Evolutionary conservation across 2,329 filamentous ascomycete genomes (phyloP).

Genomic region (Sarocladium strictum): DNA sequence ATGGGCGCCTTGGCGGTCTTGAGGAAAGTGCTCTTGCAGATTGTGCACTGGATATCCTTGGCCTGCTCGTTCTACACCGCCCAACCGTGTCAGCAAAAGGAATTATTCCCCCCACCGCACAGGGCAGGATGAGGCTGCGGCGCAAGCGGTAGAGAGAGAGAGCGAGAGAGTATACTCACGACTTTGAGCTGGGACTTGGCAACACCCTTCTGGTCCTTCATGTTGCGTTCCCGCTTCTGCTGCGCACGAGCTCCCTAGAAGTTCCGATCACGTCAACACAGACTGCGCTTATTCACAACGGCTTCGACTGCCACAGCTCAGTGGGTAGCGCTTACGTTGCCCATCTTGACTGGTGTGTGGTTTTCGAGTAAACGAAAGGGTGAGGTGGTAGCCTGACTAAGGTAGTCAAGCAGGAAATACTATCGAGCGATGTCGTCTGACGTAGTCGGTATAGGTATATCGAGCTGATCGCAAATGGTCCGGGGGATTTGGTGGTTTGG

Average conservation of each 20-base stretch:
- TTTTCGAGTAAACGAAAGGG: too few species aligned
- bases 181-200: conserved; percentile 65
- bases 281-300: background rate
- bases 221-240: conserved; percentile 68
- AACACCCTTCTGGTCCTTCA: conserved; percentile 50
- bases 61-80: conserved; percentile 59
- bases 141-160: background rate
- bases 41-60: conserved; percentile 69
- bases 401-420: conserved; percentile 8
- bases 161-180: conserved; percentile 35
- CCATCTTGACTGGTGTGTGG: conserved; percentile 21
- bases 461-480: too few species aligned
- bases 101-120: too few species aligned
- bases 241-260: conserved; percentile 57
- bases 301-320: too few species aligned
- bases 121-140: too few species aligned
- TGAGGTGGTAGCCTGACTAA: too few species aligned
- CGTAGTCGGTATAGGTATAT: background rate
- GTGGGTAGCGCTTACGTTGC: conserved; percentile 26
- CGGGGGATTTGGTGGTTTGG: too few species aligned
- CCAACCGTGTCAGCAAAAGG: conserved; percentile 13
- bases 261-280: background rate
- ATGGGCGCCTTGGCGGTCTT: conserved; percentile 69
- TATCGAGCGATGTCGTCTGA: background rate
- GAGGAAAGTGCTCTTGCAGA: conserved; percentile 74